Base-by-base conservation (phyloP, 140 eudicot species). In the Cichorium intybus region DNA sequence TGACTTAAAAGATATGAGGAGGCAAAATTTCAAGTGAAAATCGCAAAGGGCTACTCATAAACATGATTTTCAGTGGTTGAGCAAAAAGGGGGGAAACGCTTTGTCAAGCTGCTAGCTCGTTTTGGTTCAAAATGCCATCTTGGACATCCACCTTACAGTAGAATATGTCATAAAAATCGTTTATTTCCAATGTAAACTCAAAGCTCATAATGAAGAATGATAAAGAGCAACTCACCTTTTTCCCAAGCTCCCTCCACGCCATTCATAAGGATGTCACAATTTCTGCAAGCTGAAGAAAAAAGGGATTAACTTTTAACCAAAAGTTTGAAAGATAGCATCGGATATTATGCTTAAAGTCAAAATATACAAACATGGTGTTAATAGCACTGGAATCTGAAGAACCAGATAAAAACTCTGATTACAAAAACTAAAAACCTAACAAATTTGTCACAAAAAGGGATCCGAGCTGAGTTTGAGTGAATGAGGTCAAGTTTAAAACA, bases 201-300 rank as follows among this genome's bases (percentile, higher is more conserved):
- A 28, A 24, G 18, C 16, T 46, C 48, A 10, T 28, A 49, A 17
- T 22, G 26, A 20, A 33, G 27, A 60, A 45, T 12, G 22, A 50
- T 51, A 29, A 71, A 3, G 49, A 43, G n/a, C 31, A 53, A 62
- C 6, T 14, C 24, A 83, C 97, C 97, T 79, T 83, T 77, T 58
- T 86, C 71, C 88, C 90, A 68, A 78, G 67, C 66, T 64, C 82
- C 72, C 97, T 89, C 95, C 88, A 89, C 75, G 92, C 95, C 97
- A 89, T 86, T 81, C 80, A 79, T 59, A 77, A 64, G 82, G 15
- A 73, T 14, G 4, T 56, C 58, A 57, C 62, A 73, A 48, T 14
- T 31, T 39, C 78, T 75, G 78, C 81, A 79, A 21, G 2, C 55
- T 58, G 18, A 57, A 18, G n/a, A 23, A 46, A 10, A 48, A 37